Evolutionary conservation across 176 grass and related monocot species (phyloP).

Genomic region (Phyllostachys edulis): DNA sequence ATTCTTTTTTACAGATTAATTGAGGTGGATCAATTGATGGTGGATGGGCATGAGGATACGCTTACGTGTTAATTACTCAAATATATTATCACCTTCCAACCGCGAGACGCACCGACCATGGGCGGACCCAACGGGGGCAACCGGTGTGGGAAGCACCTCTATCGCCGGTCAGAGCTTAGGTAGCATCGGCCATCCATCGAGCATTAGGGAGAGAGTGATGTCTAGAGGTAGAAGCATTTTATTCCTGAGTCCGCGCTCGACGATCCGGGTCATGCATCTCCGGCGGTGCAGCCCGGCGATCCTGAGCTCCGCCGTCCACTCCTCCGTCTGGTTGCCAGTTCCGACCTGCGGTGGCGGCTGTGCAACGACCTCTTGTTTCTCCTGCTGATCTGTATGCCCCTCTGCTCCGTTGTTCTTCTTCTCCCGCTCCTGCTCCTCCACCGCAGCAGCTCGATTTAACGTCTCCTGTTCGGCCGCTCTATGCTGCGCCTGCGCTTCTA

Average conservation of each 20-base stretch:
- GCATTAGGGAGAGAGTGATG: too few species aligned
- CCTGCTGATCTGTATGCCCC: not conserved
- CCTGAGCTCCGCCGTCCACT: not conserved
- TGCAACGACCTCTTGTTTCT: not conserved
- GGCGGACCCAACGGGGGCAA: too few species aligned
- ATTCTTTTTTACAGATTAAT: not conserved
- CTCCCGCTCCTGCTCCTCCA: too few species aligned
- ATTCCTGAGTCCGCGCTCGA: not conserved
- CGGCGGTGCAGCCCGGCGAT: not conserved
- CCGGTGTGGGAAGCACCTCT: too few species aligned
- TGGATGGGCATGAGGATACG: not conserved
- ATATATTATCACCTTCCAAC: not conserved
- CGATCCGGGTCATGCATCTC: not conserved
- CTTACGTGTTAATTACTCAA: too few species aligned
- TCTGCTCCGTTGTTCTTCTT: not conserved
- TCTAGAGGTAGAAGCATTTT: too few species aligned
- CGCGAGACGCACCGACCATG: not conserved
- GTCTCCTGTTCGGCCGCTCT: not conserved
- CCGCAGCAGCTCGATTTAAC: not conserved
- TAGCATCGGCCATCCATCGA: too few species aligned
- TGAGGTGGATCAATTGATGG: not conserved
- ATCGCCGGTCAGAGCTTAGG: too few species aligned
- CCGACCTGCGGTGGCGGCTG: not conserved
- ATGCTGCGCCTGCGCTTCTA: not conserved
- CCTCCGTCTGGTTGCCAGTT: not conserved